Conservation (phyloP, 208 protist species). For the Angomonas ambiguus region DNA sequence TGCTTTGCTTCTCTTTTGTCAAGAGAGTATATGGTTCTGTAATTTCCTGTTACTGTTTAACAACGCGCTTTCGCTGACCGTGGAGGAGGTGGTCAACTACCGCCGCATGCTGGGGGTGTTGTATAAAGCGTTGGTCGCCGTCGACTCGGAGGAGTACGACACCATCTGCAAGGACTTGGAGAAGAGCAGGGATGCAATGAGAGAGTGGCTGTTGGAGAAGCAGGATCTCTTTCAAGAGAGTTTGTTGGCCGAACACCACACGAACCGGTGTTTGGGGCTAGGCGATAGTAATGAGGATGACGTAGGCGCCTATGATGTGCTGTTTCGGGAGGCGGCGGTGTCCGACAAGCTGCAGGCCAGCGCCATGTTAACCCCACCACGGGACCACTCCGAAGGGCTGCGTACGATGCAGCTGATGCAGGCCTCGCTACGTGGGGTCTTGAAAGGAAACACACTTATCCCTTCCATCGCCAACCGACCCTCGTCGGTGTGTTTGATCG, state of each 20-base stretch:
- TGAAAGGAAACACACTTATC: slow-evolving; percentile 50
- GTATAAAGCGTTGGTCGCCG: slow-evolving; percentile 16
- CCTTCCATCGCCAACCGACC: slow-evolving; percentile 21
- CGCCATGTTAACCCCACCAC: slow-evolving; percentile 27
- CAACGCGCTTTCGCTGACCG: slow-evolving; percentile 29
- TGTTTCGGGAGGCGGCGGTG: slow-evolving; percentile 34
- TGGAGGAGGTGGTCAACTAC: slow-evolving; percentile 58
- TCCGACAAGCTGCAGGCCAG: slow-evolving; percentile 28
- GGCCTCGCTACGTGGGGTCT: slow-evolving; percentile 31
- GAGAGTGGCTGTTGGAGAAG: slow-evolving; percentile 37
- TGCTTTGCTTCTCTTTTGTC: slow-evolving; percentile 24
- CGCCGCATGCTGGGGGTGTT: slow-evolving; percentile 43
- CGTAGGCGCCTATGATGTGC: slow-evolving; percentile 31
- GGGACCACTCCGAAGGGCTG: slow-evolving; percentile 21
- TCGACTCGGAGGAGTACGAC: slow-evolving; percentile 19
- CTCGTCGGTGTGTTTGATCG: slow-evolving; percentile 28
- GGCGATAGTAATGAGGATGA: slow-evolving; percentile 32
- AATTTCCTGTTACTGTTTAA: slow-evolving; percentile 29
- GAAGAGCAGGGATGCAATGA: slow-evolving; percentile 22
- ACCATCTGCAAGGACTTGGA: slow-evolving; percentile 16
- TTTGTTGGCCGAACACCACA: slow-evolving; percentile 15
- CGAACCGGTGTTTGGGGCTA: slow-evolving; percentile 8
- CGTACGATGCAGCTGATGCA: slow-evolving; percentile 31
- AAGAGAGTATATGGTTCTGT: slow-evolving; percentile 24
- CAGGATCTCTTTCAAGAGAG: slow-evolving; percentile 21